Conservation (phyloP, 129 eudicot genomes). For the Deinandra increscens region DNA sequence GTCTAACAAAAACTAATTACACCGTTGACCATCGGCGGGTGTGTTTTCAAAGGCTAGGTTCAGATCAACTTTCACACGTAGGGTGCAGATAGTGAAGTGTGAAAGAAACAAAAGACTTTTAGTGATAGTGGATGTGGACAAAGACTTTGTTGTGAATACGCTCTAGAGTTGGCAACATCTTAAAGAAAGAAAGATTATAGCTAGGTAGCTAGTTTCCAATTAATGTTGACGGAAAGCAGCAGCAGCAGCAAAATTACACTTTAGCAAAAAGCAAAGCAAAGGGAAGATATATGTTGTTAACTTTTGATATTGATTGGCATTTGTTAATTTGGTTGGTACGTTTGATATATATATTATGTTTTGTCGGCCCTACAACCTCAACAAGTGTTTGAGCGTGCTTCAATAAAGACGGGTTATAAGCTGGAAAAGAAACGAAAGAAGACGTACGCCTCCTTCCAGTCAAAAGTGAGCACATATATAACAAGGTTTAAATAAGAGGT, state of each 20-base stretch:
- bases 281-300: too few relatives aligned
- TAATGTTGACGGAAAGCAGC: conserved; percentile 23
- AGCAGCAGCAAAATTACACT: conserved; percentile 25
- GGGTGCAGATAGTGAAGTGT: background rate
- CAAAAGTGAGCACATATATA: conserved; percentile 22
- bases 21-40: background rate
- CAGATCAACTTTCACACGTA: conserved; percentile 15
- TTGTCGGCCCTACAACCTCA: conserved; percentile 32
- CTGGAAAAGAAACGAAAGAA: conserved; percentile 23
- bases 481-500: conserved; percentile 15
- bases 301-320: conserved; percentile 34
- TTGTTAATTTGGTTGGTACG: conserved; percentile 28
- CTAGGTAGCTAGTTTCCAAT: background rate
- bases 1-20: background rate
- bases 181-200: background rate
- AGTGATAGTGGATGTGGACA: conserved; percentile 12
- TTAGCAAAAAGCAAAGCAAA: conserved; percentile 34
- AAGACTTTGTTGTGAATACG: conserved; percentile 27
- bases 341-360: too few relatives aligned
- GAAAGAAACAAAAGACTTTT: conserved; percentile 17
- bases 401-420: conserved; percentile 6
- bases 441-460: conserved; percentile 23
- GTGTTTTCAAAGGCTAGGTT: conserved; percentile 19
- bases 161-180: conserved; percentile 23
- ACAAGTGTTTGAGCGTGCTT: conserved; percentile 36